phyloP scores from a whole-genome alignment of 176 grass and related monocot species.

The Musa acuminata region DNA sequence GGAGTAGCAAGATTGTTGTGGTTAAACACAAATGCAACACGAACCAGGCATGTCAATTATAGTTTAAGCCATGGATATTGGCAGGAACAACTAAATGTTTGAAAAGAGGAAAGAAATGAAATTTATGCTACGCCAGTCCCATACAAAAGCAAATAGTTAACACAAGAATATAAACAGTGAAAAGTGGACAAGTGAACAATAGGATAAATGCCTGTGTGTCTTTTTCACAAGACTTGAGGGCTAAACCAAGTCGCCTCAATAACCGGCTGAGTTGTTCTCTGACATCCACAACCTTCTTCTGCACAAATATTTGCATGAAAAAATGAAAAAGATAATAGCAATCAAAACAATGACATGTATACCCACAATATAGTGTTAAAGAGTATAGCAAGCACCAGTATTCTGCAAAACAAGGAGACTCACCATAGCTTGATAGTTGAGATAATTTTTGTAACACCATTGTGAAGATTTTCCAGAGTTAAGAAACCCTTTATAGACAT shows the following conservation, averaged over 20 bases:
- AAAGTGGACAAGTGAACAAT: constrained; percentile 4
- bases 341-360: not conserved
- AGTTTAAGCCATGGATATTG: no score
- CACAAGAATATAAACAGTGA: constrained; percentile 5
- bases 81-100: no score
- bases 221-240: constrained; percentile 74
- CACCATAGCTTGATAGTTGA: constrained; percentile 94
- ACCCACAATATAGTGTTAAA: not conserved
- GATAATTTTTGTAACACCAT: constrained; percentile 95
- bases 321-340: constrained; percentile 5
- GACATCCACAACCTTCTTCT: constrained; percentile 94
- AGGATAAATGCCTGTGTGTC: constrained; percentile 57
- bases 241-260: constrained; percentile 61
- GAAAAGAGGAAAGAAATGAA: no score
- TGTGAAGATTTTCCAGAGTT: constrained; percentile 87
- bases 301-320: constrained; percentile 6
- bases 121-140: no score
- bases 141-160: not conserved
- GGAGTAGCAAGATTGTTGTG: no score
- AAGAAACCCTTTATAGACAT: constrained; percentile 93
- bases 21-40: no score
- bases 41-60: no score
- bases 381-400: not conserved
- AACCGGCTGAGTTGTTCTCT: constrained; percentile 74
- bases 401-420: constrained; percentile 21